These are phyloP conservation scores for Argentina anserina DNA, from an alignment of 306 rosid species.

Conservation along the genomic window DNA sequence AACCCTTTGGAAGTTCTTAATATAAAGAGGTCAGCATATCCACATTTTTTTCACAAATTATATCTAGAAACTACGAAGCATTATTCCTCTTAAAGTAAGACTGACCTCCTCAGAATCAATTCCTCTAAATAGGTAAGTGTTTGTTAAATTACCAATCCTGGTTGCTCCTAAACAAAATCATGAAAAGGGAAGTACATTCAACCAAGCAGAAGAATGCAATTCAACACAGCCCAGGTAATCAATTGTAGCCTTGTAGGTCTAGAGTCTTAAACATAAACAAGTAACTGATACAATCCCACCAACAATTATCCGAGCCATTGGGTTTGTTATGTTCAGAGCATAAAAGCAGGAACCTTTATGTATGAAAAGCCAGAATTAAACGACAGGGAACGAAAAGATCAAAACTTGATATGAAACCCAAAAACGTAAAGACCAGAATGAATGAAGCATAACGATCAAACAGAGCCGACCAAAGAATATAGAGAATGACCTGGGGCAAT, in stretches of 20 bases:
- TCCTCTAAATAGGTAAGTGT: background rate
- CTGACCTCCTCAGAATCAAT: background rate
- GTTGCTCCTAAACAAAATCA: background rate
- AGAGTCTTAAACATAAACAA: background rate
- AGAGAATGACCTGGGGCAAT: constrained; percentile 17
- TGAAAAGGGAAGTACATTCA: background rate
- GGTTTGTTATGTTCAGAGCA: no score
- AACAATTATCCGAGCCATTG: no score
- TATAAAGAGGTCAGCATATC: background rate
- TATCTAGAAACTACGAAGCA: background rate
- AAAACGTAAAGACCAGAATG: background rate
- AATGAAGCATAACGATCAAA: background rate
- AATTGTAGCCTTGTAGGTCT: constrained; percentile 2
- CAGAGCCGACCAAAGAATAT: background rate
- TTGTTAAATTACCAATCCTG: background rate
- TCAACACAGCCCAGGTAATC: background rate
- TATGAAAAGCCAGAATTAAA: background rate
- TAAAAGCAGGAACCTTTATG: no score
- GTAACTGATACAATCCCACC: background rate
- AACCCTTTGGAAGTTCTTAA: background rate
- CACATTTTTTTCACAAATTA: background rate
- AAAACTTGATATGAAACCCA: background rate
- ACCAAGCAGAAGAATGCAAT: background rate
- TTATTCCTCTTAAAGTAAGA: background rate
- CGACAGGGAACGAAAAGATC: background rate